Conservation (phyloP, 371 early-diverging fungal genomes). For the Chytridium lagenaria region DNA sequence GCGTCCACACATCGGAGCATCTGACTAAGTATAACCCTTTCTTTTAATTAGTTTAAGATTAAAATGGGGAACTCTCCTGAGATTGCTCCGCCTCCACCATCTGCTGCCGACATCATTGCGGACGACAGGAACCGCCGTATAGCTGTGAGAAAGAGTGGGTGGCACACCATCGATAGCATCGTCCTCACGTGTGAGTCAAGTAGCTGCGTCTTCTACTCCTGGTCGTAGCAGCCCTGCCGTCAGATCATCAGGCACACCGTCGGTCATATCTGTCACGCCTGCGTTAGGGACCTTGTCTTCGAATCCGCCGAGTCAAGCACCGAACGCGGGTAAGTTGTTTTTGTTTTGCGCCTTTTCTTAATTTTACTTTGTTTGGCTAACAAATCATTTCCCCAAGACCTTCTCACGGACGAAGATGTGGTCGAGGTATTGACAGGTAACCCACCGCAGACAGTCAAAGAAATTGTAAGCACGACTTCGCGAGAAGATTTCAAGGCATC, state of each 20-base stretch:
- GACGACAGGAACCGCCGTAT: constrained; percentile 21
- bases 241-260: not conserved
- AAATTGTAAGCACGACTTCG: constrained; percentile 23
- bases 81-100: constrained; percentile 11
- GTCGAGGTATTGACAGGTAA: not conserved
- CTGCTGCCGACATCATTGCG: constrained; percentile 17
- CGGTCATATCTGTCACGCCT: not conserved
- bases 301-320: too few species aligned
- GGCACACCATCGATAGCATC: not conserved
- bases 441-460: constrained; percentile 19
- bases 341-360: not conserved
- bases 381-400: constrained; percentile 12
- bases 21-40: too few species aligned
- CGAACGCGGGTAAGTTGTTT: not conserved
- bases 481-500: constrained; percentile 26
- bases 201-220: not conserved
- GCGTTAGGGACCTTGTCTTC: too few species aligned
- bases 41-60: not conserved
- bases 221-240: not conserved
- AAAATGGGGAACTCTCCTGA: not conserved
- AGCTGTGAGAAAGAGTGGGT: not conserved
- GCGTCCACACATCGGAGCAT: too few species aligned
- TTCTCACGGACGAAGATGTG: constrained; percentile 28
- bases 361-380: constrained; percentile 3
- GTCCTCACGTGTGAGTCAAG: not conserved